These are phyloP conservation scores for Purshia tridentata DNA, from an alignment of 306 rosid species.

Conservation along the genomic window DNA sequence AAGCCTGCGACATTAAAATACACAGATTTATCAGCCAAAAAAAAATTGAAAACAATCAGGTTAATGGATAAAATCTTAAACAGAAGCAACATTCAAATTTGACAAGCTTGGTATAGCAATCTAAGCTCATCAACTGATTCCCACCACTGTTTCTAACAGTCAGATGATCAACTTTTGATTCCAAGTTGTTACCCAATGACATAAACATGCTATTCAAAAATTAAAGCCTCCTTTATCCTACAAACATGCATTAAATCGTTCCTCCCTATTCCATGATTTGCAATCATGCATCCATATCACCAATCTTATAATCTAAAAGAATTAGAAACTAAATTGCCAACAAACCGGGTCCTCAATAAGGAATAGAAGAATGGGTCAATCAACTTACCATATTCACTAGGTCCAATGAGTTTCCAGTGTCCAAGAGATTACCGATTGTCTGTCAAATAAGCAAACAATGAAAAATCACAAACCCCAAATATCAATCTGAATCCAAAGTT, in stretches of 20 bases:
- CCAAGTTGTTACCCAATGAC: not conserved
- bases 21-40: not conserved
- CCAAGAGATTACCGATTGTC: constrained; percentile 19
- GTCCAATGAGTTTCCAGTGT: constrained; percentile 5
- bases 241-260: not conserved
- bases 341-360: not conserved
- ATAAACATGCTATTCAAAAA: not conserved
- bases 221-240: not conserved
- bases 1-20: constrained; percentile 29
- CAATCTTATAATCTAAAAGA: not conserved
- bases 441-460: constrained; percentile 25
- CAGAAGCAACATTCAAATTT: not conserved
- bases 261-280: not conserved
- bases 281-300: constrained; percentile 12
- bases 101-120: not conserved
- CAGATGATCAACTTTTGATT: not conserved
- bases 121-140: not conserved
- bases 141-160: constrained; percentile 4
- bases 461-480: not conserved
- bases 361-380: not conserved
- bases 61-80: not conserved
- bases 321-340: not conserved
- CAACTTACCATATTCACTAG: constrained; percentile 35
- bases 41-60: not conserved
- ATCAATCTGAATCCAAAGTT: constrained; percentile 10